Evolutionary conservation across 78 protist species (phyloP).

Genomic region (Speleostelium caveatum): DNA sequence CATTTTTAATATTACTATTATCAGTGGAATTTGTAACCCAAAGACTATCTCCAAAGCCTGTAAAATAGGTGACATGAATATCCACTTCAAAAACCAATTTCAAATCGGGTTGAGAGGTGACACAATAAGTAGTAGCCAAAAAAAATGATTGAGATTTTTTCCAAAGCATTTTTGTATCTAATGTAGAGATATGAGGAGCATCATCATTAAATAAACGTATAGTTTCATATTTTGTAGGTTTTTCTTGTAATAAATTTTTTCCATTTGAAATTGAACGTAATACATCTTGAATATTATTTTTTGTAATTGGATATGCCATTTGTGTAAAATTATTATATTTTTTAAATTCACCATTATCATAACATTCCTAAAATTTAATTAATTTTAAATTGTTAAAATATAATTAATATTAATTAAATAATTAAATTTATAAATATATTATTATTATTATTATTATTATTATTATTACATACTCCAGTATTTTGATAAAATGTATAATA

Average conservation of each 20-base stretch:
- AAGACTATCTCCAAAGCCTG: not conserved
- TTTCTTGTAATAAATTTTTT: not conserved
- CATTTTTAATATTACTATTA: conserved; percentile 30
- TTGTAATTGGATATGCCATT: conserved; percentile 16
- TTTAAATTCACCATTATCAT: not conserved
- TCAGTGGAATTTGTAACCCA: conserved; percentile 17
- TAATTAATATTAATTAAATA: not conserved
- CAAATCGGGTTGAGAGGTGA: not conserved
- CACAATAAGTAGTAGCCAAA: too few relatives aligned
- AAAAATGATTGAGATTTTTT: conserved; percentile 17
- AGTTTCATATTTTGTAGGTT: not conserved
- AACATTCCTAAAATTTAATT: not conserved
- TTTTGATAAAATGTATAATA: not conserved
- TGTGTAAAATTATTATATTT: not conserved
- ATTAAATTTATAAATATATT: not conserved
- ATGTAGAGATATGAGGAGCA: not conserved
- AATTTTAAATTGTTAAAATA: not conserved
- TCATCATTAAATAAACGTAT: not conserved
- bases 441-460: too few relatives aligned
- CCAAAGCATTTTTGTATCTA: conserved; percentile 6
- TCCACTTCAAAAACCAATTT: not conserved
- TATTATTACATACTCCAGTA: too few relatives aligned
- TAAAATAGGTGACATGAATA: not conserved
- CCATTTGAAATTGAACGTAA: not conserved
- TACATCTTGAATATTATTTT: not conserved